These are phyloP conservation scores for Tetrastigma voinierianum DNA, from an alignment of 164 flowering plant species.

Conservation along the genomic window DNA sequence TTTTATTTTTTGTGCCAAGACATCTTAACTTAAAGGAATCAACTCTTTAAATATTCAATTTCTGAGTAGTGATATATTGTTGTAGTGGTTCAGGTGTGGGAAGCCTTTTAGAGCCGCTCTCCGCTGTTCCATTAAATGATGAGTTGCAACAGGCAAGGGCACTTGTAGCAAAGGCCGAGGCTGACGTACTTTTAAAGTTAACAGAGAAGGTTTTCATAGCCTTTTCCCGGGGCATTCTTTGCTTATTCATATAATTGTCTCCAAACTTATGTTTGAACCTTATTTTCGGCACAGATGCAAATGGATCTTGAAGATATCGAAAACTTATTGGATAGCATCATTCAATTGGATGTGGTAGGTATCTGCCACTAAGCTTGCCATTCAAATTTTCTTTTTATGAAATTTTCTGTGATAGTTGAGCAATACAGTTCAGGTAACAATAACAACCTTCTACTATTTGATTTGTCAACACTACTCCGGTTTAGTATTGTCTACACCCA, in stretches of 20 bases:
- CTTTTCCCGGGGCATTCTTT: constrained; percentile 10
- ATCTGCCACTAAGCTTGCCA: background rate
- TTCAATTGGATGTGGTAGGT: constrained; percentile 75
- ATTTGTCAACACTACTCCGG: no score
- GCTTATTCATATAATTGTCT: background rate
- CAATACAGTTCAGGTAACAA: no score
- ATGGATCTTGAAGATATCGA: constrained; percentile 58
- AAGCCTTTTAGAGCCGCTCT: constrained; percentile 75
- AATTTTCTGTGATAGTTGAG: no score
- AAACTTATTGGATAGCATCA: constrained; percentile 34
- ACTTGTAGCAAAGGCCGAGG: constrained; percentile 69
- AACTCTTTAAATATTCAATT: constrained; percentile 2
- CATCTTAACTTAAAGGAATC: background rate
- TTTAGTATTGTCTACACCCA: no score
- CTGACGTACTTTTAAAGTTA: constrained; percentile 67
- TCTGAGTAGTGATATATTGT: constrained; percentile 22
- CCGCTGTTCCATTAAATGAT: constrained; percentile 85
- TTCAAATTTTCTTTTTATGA: background rate
- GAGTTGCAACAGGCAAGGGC: constrained; percentile 84
- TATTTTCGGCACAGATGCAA: constrained; percentile 53
- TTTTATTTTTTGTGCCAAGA: background rate
- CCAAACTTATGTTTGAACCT: constrained; percentile 3
- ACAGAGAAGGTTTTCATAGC: constrained; percentile 64
- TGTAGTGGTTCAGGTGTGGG: constrained; percentile 80
- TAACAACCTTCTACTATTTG: no score